A percentile compares a stretch with the other conserved stretches of the same genome.
phyloP scores from a whole-genome alignment of 169 alveolate genomes.

The Babesia caballi region DNA sequence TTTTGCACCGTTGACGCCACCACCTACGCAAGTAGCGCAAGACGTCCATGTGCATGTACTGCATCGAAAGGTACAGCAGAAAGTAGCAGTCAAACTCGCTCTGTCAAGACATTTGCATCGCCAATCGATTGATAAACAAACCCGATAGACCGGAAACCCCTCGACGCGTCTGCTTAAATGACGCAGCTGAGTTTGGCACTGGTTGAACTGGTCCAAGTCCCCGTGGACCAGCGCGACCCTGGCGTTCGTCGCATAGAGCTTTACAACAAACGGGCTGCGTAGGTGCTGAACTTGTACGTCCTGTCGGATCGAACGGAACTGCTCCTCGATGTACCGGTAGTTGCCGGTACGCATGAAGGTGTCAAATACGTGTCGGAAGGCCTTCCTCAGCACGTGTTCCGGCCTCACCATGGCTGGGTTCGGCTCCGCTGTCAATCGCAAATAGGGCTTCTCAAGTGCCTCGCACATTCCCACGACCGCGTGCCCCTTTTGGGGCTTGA shows the following conservation, averaged over 20 bases:
- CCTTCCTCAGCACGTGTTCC: constrained; percentile 39
- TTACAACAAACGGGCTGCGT: constrained; percentile 81
- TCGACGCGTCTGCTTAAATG: constrained; percentile 65
- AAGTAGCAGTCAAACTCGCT: constrained; percentile 66
- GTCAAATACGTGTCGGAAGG: constrained; percentile 69
- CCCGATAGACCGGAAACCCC: background rate
- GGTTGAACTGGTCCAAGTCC: constrained; percentile 91
- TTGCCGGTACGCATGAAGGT: constrained; percentile 67
- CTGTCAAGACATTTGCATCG: background rate
- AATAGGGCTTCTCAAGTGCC: constrained; percentile 52
- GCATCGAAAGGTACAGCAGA: constrained; percentile 68
- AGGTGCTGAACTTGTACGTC: constrained; percentile 91
- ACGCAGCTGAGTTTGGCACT: constrained; percentile 89
- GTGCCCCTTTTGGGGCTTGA: constrained; percentile 25
- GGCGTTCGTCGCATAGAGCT: constrained; percentile 91
- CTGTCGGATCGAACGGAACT: constrained; percentile 89
- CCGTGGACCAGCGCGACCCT: constrained; percentile 88
- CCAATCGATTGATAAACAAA: background rate
- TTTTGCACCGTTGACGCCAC: too few relatives aligned
- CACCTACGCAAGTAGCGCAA: constrained; percentile 49
- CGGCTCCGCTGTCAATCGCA: constrained; percentile 61
- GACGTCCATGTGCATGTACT: constrained; percentile 68
- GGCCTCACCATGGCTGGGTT: constrained; percentile 61
- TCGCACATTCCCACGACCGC: constrained; percentile 37
- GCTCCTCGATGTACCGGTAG: constrained; percentile 85